These are phyloP conservation scores for Hippophae tibetana DNA, from an alignment of 306 rosid genomes.

Conservation along the genomic window DNA sequence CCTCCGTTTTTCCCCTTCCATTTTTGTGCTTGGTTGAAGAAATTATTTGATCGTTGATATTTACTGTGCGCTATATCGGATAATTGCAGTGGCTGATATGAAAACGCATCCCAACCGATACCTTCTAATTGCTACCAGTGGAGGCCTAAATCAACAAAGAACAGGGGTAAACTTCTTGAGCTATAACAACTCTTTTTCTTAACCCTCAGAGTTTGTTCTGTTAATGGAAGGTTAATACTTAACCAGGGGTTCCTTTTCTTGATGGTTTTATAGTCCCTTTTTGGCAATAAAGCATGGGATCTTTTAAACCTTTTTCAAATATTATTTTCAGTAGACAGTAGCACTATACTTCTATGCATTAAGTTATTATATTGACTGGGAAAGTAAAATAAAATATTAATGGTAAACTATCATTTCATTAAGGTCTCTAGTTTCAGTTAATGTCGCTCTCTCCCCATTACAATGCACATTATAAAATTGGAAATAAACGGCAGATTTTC, in stretches of 20 bases:
- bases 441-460: too few species aligned
- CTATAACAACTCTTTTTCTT: neutral
- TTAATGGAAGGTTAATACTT: neutral
- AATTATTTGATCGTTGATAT: neutral
- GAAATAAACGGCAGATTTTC: too few species aligned
- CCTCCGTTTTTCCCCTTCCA: neutral
- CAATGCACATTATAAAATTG: too few species aligned
- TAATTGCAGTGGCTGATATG: slow-evolving; percentile 43
- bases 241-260: too few species aligned
- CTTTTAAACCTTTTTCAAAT: too few species aligned
- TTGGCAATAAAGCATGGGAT: too few species aligned
- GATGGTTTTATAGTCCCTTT: too few species aligned
- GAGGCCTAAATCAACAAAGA: slow-evolving; percentile 95
- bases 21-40: neutral
- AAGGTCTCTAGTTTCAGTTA: neutral
- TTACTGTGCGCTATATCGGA: slow-evolving; percentile 8
- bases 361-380: neutral
- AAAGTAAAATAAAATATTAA: too few species aligned
- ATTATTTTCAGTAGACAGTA: too few species aligned
- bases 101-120: slow-evolving; percentile 60
- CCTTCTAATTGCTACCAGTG: slow-evolving; percentile 72
- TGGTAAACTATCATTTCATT: neutral
- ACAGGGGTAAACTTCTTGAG: slow-evolving; percentile 61
- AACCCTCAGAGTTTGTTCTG: neutral
- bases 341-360: neutral